Percentiles rank a stretch among this genome's conserved stretches.
These are phyloP conservation scores for Daldinia eschscholtzii DNA, from an alignment of 2,329 filamentous ascomycete genomes.

Conservation along the genomic window DNA sequence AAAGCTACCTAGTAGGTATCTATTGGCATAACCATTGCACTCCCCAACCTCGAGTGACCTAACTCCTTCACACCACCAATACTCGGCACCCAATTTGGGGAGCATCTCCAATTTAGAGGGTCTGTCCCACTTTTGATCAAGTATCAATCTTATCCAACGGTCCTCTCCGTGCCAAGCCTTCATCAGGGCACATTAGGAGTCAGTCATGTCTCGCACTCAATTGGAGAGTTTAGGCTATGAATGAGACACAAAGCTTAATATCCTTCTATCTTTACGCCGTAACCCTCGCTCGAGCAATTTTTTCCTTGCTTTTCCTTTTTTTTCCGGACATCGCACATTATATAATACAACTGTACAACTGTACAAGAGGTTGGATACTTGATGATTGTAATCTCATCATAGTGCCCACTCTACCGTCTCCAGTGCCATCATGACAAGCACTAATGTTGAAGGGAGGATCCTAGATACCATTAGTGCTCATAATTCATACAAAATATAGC, in stretches of 20 bases:
- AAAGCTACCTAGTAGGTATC: background rate
- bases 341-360: slow-evolving; percentile 37
- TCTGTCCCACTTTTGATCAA: background rate
- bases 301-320: slow-evolving; percentile 21
- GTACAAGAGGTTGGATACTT: slow-evolving; percentile 2
- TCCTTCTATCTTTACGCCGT: slow-evolving; percentile 1
- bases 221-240: background rate
- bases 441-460: slow-evolving; percentile 92
- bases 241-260: slow-evolving; percentile 8
- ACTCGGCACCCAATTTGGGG: background rate
- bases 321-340: slow-evolving; percentile 29
- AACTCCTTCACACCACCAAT: background rate
- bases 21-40: background rate
- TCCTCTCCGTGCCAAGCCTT: background rate
- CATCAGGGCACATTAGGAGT: background rate
- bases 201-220: slow-evolving; percentile 7
- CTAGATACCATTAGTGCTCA: slow-evolving; percentile 59
- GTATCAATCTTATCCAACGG: background rate
- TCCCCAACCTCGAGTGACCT: background rate
- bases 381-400: slow-evolving; percentile 1
- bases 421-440: slow-evolving; percentile 90
- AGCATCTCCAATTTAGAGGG: slow-evolving; percentile 11
- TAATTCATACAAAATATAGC: background rate
- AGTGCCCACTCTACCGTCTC: slow-evolving; percentile 92
- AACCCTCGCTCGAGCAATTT: slow-evolving; percentile 7